A percentile compares a stretch with the other conserved stretches of the same genome.
Evolutionary conservation across 2,329 filamentous ascomycete species (phyloP).

Genomic region (Chaetomiaceae sp.): DNA sequence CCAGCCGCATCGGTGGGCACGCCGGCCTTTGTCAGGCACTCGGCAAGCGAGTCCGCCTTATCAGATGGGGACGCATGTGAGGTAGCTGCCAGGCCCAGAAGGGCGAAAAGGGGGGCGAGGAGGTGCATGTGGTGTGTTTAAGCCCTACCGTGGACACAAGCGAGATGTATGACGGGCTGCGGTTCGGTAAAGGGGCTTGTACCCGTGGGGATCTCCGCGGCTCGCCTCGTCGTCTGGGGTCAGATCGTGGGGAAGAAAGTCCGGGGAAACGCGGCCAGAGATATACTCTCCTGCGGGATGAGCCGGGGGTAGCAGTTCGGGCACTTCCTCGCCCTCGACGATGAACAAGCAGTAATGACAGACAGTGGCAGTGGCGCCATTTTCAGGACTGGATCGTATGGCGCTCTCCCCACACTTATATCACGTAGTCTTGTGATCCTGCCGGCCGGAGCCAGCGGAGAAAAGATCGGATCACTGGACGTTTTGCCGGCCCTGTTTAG

Average conservation of each 20-base stretch:
- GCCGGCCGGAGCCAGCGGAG: conserved; percentile 10
- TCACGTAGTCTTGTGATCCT: not conserved
- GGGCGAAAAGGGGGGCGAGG: conserved; percentile 16
- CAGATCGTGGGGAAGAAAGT: conserved; percentile 22
- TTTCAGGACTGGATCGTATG: conserved; percentile 18
- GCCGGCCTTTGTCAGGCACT: conserved; percentile 25
- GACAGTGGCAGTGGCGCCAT: conserved; percentile 20
- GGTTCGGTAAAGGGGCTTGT: not conserved
- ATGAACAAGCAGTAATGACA: conserved; percentile 16
- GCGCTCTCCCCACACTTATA: conserved; percentile 24
- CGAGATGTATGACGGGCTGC: conserved; percentile 1
- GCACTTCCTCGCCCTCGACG: conserved; percentile 11
- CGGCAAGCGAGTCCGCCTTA: conserved; percentile 22
- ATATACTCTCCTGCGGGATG: conserved; percentile 20
- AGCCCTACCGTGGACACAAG: conserved; percentile 14
- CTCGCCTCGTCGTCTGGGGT: conserved; percentile 13
- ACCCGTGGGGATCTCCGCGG: conserved; percentile 14
- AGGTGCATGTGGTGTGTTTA: conserved; percentile 12
- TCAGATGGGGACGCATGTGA: conserved; percentile 21
- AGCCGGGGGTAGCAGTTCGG: conserved; percentile 9
- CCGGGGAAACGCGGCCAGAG: conserved; percentile 22
- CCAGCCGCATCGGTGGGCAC: conserved; percentile 24
- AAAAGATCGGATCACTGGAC: conserved; percentile 23
- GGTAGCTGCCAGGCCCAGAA: conserved; percentile 20
- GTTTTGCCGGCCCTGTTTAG: conserved; percentile 22